phyloP scores from a whole-genome alignment of 306 rosid species.

The Sphenostylis stenocarpa region DNA sequence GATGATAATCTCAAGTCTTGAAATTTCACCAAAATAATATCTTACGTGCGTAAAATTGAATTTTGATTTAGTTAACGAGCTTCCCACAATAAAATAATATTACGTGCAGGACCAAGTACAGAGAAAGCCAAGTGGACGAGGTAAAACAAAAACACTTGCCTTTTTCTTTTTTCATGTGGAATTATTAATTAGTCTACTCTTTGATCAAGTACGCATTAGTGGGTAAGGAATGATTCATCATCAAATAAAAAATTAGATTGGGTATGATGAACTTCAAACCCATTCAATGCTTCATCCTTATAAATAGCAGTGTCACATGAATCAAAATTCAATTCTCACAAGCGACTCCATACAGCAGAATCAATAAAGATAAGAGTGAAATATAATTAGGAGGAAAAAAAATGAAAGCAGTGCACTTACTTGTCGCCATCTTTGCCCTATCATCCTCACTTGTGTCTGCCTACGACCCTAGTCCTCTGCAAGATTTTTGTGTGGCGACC shows the following conservation, averaged over 20 bases:
- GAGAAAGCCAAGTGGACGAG: not conserved
- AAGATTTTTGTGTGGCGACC: conserved; percentile 23
- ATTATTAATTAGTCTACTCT: not conserved
- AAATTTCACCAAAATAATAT: no score
- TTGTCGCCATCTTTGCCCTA: conserved; percentile 3
- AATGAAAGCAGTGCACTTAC: not conserved
- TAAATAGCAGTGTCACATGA: not conserved
- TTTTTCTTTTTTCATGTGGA: not conserved
- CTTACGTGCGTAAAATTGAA: no score
- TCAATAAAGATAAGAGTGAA: not conserved
- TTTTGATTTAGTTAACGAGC: not conserved
- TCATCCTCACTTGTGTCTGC: conserved; percentile 27
- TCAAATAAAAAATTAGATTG: not conserved
- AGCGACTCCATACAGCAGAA: not conserved
- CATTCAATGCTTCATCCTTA: not conserved
- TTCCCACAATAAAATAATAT: not conserved
- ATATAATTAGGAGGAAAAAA: no score
- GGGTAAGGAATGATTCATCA: not conserved
- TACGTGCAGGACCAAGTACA: no score
- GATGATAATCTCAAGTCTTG: no score
- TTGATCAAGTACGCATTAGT: not conserved
- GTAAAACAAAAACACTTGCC: not conserved
- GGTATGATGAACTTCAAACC: not conserved
- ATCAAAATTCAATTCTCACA: not conserved
- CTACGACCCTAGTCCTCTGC: conserved; percentile 40